Percentiles rank a stretch among this genome's conserved stretches.
These are phyloP conservation scores for Bimuria novae-zelandiae DNA, from an alignment of 2,329 filamentous ascomycete species.

Conservation along the genomic window DNA sequence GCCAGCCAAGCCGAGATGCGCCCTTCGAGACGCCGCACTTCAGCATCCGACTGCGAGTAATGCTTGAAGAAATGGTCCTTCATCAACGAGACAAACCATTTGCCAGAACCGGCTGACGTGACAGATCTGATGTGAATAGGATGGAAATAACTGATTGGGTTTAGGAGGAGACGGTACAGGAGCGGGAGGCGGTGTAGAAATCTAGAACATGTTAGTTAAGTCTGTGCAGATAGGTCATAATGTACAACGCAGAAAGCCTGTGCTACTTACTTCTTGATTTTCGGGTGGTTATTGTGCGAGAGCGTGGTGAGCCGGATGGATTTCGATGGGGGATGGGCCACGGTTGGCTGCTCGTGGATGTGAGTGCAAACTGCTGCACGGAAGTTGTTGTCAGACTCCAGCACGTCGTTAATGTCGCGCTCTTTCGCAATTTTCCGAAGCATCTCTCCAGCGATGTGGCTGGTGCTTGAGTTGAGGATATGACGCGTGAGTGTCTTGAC, in stretches of 20 bases:
- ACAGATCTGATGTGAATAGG: conserved; percentile 57
- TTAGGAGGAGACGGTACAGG: conserved; percentile 54
- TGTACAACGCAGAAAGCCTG: not conserved
- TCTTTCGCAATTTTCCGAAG: conserved; percentile 30
- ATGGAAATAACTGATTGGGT: conserved; percentile 58
- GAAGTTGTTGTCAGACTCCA: conserved; percentile 49
- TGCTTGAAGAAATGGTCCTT: conserved; percentile 56
- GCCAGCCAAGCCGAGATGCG: conserved; percentile 56
- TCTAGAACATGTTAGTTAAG: not conserved
- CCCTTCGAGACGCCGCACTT: conserved; percentile 53
- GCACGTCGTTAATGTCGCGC: conserved; percentile 33
- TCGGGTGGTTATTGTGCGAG: conserved; percentile 48
- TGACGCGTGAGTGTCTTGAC: conserved; percentile 49
- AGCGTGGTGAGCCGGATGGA: conserved; percentile 57
- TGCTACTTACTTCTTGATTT: conserved; percentile 34
- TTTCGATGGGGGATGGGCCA: conserved; percentile 55
- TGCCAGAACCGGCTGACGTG: conserved; percentile 56
- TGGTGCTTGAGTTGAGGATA: conserved; percentile 37
- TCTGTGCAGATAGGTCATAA: too few relatives aligned
- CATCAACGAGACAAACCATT: conserved; percentile 55
- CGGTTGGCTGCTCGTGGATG: conserved; percentile 54
- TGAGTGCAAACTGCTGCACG: conserved; percentile 57
- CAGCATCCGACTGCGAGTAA: conserved; percentile 50
- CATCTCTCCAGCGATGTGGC: conserved; percentile 32
- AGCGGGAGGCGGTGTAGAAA: conserved; percentile 58